Evolutionary conservation across 345 rosid genomes (phyloP), one percentile per base, ranked within the genome.

Genomic region (Cardamine occulta): DNA sequence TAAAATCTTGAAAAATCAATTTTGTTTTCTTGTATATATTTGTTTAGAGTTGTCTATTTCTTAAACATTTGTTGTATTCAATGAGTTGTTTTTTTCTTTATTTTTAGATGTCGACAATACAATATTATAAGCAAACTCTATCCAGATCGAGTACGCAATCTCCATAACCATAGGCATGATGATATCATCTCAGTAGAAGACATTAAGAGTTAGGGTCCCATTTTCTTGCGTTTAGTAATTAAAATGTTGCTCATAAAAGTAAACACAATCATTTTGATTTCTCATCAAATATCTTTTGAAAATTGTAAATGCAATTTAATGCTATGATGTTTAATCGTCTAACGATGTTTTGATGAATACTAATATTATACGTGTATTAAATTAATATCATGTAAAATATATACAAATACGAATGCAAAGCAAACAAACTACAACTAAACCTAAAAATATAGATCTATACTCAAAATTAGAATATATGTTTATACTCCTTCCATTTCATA

Each of bases 1-100:
- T 71, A 57, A 64, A 56, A 45, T 42, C 12, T 61, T 69, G 39
- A 53, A 51, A 67, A 49, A 21, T 63, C 75, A 56, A 70, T 70
- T 77, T 77, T 77, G 71, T 77, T 70, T 69, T 19, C 7, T 70
- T 70, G 80, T 76, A 69, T 63, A 62, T 76, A 74, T 54, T 77
- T 63, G 72, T 31, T 76, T 70, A 70, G 75, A 55, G 66, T 77
- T 76, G 80, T 76, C 71, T 45, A 63, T 76, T 44, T 55, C 71
- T 9, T 62, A 17, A 54, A 70, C 58, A 76, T 42, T 45, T 55
- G 75, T 54, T 63, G 65, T 70, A 45, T 70, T 70, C 66, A 76
- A 14, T 76, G 70, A 76, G 75, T 53, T 76, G 80, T 70, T 21
- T 21, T 21, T 62, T 63, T 17, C 26, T 55, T 76, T 70, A 35